Conservation (phyloP, 352 stramenopile species). For the Globisporangium spinosum region DNA sequence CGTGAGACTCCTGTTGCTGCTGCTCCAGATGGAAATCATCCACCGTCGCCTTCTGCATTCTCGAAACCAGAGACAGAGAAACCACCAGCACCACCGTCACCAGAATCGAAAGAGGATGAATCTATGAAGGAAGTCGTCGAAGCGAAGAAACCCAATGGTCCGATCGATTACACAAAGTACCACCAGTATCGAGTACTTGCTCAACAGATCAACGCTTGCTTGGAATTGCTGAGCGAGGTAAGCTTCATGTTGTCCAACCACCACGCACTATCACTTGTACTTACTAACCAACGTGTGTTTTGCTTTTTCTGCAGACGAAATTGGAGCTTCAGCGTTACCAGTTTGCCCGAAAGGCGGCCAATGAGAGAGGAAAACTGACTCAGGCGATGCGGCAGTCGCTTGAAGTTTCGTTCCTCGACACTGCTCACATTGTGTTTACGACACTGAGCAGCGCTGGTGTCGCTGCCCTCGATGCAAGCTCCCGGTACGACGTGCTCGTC, state of each 20-base stretch:
- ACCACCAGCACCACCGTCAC: constrained; percentile 2
- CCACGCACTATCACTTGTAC: not conserved
- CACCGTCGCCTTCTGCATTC: constrained; percentile 39
- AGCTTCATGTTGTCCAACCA: constrained; percentile 8
- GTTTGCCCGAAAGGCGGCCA: constrained; percentile 62
- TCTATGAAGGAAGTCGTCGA: not conserved
- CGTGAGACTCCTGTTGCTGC: constrained; percentile 4
- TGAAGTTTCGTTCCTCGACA: constrained; percentile 87
- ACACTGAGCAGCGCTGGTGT: constrained; percentile 89
- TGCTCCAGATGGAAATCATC: constrained; percentile 15
- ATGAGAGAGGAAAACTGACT: constrained; percentile 58
- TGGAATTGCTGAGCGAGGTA: constrained; percentile 74
- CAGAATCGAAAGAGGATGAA: constrained; percentile 4
- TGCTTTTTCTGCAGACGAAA: constrained; percentile 41
- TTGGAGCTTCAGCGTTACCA: constrained; percentile 83
- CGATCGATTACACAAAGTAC: constrained; percentile 77
- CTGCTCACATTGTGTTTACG: constrained; percentile 91
- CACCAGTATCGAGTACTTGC: constrained; percentile 62
- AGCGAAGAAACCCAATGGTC: constrained; percentile 14
- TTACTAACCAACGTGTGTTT: not conserved
- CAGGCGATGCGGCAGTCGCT: constrained; percentile 73
- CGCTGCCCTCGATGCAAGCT: constrained; percentile 69
- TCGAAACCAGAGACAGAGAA: constrained; percentile 23
- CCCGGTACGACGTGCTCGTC: constrained; percentile 79
- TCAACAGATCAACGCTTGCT: constrained; percentile 75